Evolutionary conservation across 768 basidiomycete species (phyloP).

Genomic region (Mycena capillaripes): DNA sequence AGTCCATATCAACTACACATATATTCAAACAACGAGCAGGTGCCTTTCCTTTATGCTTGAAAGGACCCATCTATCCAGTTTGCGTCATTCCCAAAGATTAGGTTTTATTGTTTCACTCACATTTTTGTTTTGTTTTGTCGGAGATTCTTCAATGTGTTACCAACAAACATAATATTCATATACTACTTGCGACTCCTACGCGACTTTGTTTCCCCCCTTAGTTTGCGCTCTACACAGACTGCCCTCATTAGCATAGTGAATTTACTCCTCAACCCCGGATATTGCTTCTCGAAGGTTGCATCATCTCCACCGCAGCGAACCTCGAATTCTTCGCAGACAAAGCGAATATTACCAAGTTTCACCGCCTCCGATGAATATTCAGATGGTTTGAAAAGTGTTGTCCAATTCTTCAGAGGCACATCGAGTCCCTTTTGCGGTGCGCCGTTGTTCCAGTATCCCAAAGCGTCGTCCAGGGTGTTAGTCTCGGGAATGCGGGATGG

Average conservation of each 20-base stretch:
- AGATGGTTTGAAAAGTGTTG: constrained; percentile 12
- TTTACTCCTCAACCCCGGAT: constrained; percentile 11
- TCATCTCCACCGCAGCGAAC: not conserved
- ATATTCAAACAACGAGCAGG: not conserved
- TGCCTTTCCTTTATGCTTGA: too few relatives aligned
- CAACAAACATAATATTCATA: not conserved
- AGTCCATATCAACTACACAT: not conserved
- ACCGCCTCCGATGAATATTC: constrained; percentile 25
- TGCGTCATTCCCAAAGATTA: too few relatives aligned
- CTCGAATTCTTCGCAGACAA: constrained; percentile 16
- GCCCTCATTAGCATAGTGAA: constrained; percentile 24
- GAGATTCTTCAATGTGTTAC: too few relatives aligned
- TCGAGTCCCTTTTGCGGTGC: constrained; percentile 28
- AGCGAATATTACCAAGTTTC: constrained; percentile 19
- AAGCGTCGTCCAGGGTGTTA: constrained; percentile 36
- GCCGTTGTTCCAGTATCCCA: constrained; percentile 36
- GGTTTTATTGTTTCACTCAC: too few relatives aligned
- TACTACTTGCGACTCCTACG: constrained; percentile 11
- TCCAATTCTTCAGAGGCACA: constrained; percentile 35
- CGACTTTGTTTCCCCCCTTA: constrained; percentile 22
- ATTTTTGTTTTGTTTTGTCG: too few relatives aligned
- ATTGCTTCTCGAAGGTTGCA: not conserved
- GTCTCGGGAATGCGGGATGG: constrained; percentile 32
- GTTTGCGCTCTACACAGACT: constrained; percentile 13
- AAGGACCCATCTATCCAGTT: too few relatives aligned